These are phyloP conservation scores for Moniliophthora roreri DNA, from an alignment of 1,284 basidiomycete species.

Conservation along the genomic window DNA sequence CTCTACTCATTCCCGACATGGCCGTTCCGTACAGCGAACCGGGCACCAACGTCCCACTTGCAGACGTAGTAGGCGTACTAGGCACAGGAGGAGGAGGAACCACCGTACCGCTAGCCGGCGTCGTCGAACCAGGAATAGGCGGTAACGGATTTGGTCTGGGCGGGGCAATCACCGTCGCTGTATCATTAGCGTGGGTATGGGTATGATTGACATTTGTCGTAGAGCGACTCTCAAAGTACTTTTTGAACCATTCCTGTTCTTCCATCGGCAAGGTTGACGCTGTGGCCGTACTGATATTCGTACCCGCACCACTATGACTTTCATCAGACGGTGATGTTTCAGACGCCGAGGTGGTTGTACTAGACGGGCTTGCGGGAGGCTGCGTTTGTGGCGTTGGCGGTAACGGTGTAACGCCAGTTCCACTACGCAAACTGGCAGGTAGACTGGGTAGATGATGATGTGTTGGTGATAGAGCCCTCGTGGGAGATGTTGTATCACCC, in stretches of 20 bases:
- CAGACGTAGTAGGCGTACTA: constrained; percentile 16
- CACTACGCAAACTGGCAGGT: not conserved
- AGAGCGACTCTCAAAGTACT: not conserved
- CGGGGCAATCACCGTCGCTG: not conserved
- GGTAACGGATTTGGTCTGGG: not conserved
- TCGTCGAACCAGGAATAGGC: not conserved
- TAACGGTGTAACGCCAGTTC: constrained; percentile 8
- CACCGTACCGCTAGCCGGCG: too few relatives aligned
- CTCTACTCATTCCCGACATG: constrained; percentile 23
- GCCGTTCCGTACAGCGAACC: constrained; percentile 17
- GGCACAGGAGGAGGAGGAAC: constrained; percentile 22
- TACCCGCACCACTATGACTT: too few relatives aligned
- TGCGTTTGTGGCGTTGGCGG: not conserved
- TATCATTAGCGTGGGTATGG: too few relatives aligned
- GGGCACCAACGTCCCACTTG: too few relatives aligned
- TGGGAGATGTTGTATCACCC: constrained; percentile 22
- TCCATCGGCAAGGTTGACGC: not conserved
- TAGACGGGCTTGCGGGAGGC: too few relatives aligned
- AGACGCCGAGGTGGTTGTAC: not conserved
- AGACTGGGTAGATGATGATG: not conserved
- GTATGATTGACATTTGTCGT: too few relatives aligned
- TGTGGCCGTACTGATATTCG: not conserved
- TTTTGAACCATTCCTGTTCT: not conserved
- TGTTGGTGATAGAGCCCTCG: constrained; percentile 2
- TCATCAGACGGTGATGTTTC: not conserved